Conservation (phyloP, 2,329 filamentous ascomycete genomes). For the Beauveria australis region DNA sequence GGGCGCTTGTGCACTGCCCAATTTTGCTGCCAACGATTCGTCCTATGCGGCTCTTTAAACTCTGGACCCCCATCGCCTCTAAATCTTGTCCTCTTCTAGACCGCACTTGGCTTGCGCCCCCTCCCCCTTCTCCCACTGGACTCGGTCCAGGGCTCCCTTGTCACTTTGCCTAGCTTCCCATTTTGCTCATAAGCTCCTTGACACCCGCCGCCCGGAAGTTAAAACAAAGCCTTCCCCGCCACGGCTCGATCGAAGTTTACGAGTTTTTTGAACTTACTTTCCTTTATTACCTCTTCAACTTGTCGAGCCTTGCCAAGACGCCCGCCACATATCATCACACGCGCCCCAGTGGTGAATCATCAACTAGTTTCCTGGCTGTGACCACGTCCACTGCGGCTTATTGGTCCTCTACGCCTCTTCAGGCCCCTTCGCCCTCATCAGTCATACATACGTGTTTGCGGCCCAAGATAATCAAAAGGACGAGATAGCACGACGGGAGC, state of each 20-base stretch:
- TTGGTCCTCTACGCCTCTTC: not conserved
- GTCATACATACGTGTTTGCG: not conserved
- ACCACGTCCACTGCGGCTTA: not conserved
- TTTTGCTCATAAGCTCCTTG: constrained; percentile 8
- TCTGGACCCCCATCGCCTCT: constrained; percentile 12
- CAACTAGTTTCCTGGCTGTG: not conserved
- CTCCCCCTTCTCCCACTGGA: not conserved
- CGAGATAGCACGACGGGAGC: not conserved
- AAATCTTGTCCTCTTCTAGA: constrained; percentile 11
- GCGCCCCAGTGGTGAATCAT: constrained; percentile 1
- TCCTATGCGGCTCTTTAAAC: constrained; percentile 12
- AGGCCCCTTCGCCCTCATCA: not conserved
- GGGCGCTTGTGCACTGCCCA: constrained; percentile 5
- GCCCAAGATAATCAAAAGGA: not conserved
- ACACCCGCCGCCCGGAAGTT: constrained; percentile 9
- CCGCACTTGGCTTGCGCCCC: not conserved
- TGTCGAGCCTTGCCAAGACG: not conserved
- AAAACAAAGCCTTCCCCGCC: constrained; percentile 10
- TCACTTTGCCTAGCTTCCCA: constrained; percentile 5
- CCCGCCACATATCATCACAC: not conserved
- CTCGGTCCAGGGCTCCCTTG: not conserved
- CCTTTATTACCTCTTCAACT: not conserved
- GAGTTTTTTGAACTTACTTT: not conserved
- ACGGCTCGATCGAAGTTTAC: constrained; percentile 9
- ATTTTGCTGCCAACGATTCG: constrained; percentile 3